Conservation (phyloP, 208 protist genomes). For the Leishmania mexicana region DNA sequence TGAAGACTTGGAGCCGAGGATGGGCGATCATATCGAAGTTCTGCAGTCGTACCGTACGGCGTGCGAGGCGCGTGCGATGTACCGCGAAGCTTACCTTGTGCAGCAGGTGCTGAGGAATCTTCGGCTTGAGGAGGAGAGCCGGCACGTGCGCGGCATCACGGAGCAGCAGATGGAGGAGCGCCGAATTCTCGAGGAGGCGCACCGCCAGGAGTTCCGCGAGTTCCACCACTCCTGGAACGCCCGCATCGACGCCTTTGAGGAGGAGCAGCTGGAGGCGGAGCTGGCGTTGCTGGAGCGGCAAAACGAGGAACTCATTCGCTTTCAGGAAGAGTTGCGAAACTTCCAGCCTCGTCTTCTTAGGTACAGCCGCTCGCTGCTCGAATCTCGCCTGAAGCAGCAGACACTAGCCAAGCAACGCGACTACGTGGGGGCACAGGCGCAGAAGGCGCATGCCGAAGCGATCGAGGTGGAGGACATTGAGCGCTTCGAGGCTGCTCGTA, state of each 20-base stretch:
- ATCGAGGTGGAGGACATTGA: conserved; percentile 77
- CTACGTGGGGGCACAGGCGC: conserved; percentile 80
- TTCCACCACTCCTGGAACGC: conserved; percentile 91
- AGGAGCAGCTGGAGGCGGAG: conserved; percentile 81
- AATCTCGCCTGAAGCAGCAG: conserved; percentile 82
- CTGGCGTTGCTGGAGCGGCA: conserved; percentile 86
- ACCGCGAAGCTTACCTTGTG: conserved; percentile 92
- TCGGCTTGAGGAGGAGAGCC: conserved; percentile 89
- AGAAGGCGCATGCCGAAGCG: conserved; percentile 78
- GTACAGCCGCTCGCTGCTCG: conserved; percentile 79
- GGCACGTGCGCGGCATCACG: conserved; percentile 84
- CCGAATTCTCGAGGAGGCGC: conserved; percentile 74
- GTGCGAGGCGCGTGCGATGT: conserved; percentile 84
- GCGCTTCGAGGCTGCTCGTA: conserved; percentile 63
- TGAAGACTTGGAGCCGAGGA: conserved; percentile 34
- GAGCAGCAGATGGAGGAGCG: conserved; percentile 91
- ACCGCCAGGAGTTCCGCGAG: conserved; percentile 85
- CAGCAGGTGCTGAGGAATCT: conserved; percentile 90
- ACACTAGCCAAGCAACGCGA: conserved; percentile 88
- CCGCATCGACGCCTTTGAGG: conserved; percentile 87
- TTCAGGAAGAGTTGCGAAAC: conserved; percentile 75
- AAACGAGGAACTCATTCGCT: conserved; percentile 79
- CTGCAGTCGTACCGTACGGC: conserved; percentile 79
- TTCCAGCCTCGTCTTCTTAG: conserved; percentile 55
- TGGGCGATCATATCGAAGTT: conserved; percentile 58